Conservation (phyloP, 1,139 yeast species). For the Hansenula sp. region DNA sequence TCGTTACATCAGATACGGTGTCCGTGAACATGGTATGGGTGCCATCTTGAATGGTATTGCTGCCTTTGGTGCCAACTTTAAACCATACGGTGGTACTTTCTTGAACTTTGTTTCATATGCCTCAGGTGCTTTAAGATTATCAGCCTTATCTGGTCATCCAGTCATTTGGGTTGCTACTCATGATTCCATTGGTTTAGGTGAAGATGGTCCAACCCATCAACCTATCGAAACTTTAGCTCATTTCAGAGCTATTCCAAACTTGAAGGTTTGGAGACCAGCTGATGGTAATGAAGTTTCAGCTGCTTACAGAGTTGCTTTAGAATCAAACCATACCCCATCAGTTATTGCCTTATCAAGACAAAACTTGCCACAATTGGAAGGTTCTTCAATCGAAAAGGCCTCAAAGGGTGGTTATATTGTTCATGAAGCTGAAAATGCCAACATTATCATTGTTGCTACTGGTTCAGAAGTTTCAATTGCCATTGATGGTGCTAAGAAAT, state of each 20-base stretch:
- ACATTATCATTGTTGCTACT: slow-evolving; percentile 79
- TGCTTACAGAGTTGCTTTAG: slow-evolving; percentile 82
- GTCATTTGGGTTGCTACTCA: slow-evolving; percentile 51
- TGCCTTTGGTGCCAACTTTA: slow-evolving; percentile 91
- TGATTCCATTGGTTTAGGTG: slow-evolving; percentile 37
- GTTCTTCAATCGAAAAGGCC: slow-evolving; percentile 90
- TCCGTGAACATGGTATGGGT: slow-evolving; percentile 99
- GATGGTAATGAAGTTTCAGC: slow-evolving; percentile 99
- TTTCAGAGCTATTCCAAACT: slow-evolving; percentile 95
- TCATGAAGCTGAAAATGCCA: slow-evolving; percentile 58
- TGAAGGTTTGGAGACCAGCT: slow-evolving; percentile 99
- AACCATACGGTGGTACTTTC: slow-evolving; percentile 97
- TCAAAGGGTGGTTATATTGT: slow-evolving; percentile 92
- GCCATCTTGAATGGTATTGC: slow-evolving; percentile 98
- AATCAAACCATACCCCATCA: slow-evolving; percentile 74
- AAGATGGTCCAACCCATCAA: slow-evolving; percentile 52
- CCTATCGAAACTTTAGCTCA: slow-evolving; percentile 99
- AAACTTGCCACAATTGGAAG: slow-evolving; percentile 94
- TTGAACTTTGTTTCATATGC: slow-evolving; percentile 97
- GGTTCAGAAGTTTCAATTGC: slow-evolving; percentile 94
- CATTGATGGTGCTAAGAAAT: slow-evolving; percentile 75
- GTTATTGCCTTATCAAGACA: slow-evolving; percentile 95
- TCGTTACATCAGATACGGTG: slow-evolving; percentile 97
- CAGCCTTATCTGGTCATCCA: slow-evolving; percentile 93
- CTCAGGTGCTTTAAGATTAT: slow-evolving; percentile 93